Base-by-base conservation (phyloP, 371 early-diverging fungal species). In the Mortierella sp. region DNA sequence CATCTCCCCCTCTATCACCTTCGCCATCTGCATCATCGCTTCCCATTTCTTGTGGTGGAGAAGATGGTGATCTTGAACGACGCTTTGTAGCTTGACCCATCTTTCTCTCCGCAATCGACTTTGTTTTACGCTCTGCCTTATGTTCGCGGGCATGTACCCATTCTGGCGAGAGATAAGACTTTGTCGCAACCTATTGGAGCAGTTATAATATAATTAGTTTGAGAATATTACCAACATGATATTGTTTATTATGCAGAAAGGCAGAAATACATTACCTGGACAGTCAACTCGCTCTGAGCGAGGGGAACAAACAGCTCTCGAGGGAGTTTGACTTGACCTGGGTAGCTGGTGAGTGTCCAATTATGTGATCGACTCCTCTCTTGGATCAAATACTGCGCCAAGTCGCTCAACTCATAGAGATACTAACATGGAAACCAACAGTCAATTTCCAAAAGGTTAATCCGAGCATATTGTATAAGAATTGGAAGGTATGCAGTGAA, bases 401-500 rank as follows among this genome's bases (percentile, higher is more conserved):
- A 76, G 65, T 98, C 98, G 78, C 93, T 90, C 47, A 96, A 64
- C 17, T 91, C 85, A 82, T 96, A 96, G 1, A 97, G 85, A 62
- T 93, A 89, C 93, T 91, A 83, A 8, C 13, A 12, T 32, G n/a
- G 23, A 22, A 62, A 47, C 35, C 26, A 37, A 37, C 13, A 1
- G 40, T 13, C 40, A 8, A 37, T 37, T 37, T 8, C 40, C 8
- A 8, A 35, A 35, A 35, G 9, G 40, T 37, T 37, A 37, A 10
- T 37, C 40, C 1, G 2, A 62, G 58, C 51, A 17, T 29, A 17
- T 17, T 8, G 12, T 6, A 22, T 61, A 61, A 37, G 2, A 8
- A 37, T 37, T 10, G 40, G 40, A 37, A 37, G 40, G 12, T 37
- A 5, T 37, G 9, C 35, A 45, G 45, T n/a, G n/a, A n/a, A n/a